These are phyloP conservation scores for Hippophae rhamnoides DNA, from an alignment of 306 rosid genomes.

Conservation along the genomic window DNA sequence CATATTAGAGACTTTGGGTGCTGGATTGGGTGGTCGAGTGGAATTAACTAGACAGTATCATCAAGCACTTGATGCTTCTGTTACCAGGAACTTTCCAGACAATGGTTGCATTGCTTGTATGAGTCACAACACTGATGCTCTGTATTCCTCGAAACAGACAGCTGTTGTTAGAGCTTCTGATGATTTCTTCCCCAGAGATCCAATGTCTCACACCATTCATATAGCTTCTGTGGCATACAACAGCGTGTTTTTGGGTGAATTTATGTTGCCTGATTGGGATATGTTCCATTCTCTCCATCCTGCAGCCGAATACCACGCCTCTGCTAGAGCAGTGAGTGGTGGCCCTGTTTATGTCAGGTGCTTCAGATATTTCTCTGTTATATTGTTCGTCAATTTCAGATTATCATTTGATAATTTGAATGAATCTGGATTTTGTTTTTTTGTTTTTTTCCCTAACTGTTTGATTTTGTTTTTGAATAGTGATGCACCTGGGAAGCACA, in stretches of 20 bases:
- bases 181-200: conserved; percentile 86
- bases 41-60: conserved; percentile 74
- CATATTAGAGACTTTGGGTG: conserved; percentile 89
- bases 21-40: conserved; percentile 92
- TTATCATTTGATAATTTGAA: too few relatives aligned
- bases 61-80: conserved; percentile 83
- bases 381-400: too few relatives aligned
- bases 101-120: conserved; percentile 94
- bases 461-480: conserved; percentile 13
- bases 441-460: background rate
- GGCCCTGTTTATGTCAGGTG: conserved; percentile 95
- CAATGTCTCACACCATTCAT: conserved; percentile 93
- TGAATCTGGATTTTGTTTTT: too few relatives aligned
- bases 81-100: conserved; percentile 73
- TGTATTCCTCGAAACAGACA: conserved; percentile 85
- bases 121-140: conserved; percentile 94
- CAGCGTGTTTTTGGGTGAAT: conserved; percentile 89
- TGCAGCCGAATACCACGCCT: conserved; percentile 89
- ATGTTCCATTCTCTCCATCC: conserved; percentile 97
- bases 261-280: conserved; percentile 99
- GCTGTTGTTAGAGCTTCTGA: conserved; percentile 88
- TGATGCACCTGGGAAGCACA: conserved; percentile 91
- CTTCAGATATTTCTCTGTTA: background rate
- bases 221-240: conserved; percentile 93
- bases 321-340: conserved; percentile 97